A percentile compares a stretch with the other conserved stretches of the same genome.
phyloP scores from a whole-genome alignment of 768 basidiomycete genomes.

The Pholiota conissans region DNA sequence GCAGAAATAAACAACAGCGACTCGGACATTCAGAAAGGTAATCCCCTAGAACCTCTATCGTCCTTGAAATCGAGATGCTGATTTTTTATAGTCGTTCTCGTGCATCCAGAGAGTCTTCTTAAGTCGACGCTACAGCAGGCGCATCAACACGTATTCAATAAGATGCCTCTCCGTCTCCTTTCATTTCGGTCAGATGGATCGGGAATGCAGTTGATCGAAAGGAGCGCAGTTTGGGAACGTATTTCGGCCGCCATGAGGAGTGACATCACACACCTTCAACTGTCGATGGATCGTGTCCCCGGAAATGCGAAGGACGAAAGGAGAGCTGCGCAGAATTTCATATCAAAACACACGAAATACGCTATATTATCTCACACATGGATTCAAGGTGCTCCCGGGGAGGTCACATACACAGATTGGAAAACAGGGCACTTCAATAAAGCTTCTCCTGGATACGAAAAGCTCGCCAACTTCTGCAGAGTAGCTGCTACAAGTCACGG shows the following conservation, averaged over 20 bases:
- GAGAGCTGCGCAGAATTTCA: background rate
- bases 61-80: too few relatives aligned
- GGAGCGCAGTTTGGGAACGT: background rate
- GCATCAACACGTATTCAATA: background rate
- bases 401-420: conserved; percentile 1
- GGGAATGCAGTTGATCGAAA: background rate
- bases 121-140: background rate
- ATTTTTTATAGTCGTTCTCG: too few relatives aligned
- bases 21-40: too few relatives aligned
- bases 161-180: conserved; percentile 1
- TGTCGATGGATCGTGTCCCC: background rate
- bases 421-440: background rate
- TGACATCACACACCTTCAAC: background rate
- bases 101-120: background rate
- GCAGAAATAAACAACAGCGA: too few relatives aligned
- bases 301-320: background rate
- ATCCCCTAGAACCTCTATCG: too few relatives aligned
- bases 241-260: background rate
- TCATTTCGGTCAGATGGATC: background rate
- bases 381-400: background rate
- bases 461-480: background rate
- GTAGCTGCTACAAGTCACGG: background rate
- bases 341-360: background rate
- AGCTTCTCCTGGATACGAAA: background rate
- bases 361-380: conserved; percentile 5